Conservation (phyloP, 805 yeast genomes). For the Candida incommunis region DNA sequence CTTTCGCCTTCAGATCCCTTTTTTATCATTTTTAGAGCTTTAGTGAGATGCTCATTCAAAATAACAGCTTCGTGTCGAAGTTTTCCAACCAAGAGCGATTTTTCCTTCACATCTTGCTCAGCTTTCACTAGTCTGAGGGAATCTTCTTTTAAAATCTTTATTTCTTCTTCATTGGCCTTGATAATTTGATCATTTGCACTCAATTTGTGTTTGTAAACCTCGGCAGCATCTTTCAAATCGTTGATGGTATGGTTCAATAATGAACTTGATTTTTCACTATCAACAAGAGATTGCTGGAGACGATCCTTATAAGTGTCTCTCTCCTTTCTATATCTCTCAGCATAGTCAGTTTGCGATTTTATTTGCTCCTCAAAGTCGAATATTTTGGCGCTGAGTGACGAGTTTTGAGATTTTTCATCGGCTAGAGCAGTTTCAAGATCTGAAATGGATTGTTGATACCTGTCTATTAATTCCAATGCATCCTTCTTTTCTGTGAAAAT, state of each 20-base stretch:
- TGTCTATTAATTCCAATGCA: conserved; percentile 10
- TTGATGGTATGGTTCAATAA: conserved; percentile 2
- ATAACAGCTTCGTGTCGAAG: conserved; percentile 89
- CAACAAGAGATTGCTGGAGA: conserved; percentile 22
- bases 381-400: conserved; percentile 10
- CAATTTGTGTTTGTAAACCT: conserved; percentile 7
- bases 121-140: conserved; percentile 21
- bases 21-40: conserved; percentile 73
- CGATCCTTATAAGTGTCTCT: conserved; percentile 10
- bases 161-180: conserved; percentile 14
- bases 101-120: conserved; percentile 43
- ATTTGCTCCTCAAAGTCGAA: conserved; percentile 20
- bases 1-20: conserved; percentile 60
- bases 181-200: conserved; percentile 19
- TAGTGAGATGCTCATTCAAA: conserved; percentile 87
- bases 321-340: conserved; percentile 13
- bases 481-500: conserved; percentile 14
- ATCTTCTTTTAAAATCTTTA: conserved; percentile 17
- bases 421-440: conserved; percentile 21
- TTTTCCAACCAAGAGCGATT: conserved; percentile 73
- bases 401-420: conserved; percentile 15
- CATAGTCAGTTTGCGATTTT: conserved; percentile 13
- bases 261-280: conserved; percentile 5
- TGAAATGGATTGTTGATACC: conserved; percentile 10
- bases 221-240: background rate